These are phyloP conservation scores for Dryas alaskensis DNA, from an alignment of 306 rosid species.

Conservation along the genomic window DNA sequence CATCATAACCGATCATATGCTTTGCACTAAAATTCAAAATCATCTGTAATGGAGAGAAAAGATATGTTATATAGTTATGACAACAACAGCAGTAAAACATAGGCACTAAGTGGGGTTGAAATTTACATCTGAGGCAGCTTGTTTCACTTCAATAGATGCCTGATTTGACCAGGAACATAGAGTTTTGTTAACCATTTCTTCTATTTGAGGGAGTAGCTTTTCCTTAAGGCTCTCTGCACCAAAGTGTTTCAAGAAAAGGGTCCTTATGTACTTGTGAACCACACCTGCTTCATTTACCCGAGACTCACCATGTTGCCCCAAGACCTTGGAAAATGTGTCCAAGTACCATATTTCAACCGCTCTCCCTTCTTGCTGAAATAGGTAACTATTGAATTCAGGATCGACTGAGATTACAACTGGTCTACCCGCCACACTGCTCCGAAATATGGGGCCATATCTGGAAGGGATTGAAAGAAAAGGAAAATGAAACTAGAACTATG, in stretches of 20 bases:
- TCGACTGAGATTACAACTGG: conserved; percentile 33
- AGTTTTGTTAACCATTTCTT: conserved; percentile 18
- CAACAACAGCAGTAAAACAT: not conserved
- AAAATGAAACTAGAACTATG: too few species aligned
- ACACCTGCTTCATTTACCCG: conserved; percentile 6
- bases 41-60: conserved; percentile 24
- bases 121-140: conserved; percentile 28
- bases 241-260: conserved; percentile 34
- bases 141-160: conserved; percentile 36
- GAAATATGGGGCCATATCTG: conserved; percentile 44
- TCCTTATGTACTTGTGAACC: conserved; percentile 39
- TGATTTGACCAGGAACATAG: conserved; percentile 33
- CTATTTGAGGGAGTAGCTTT: conserved; percentile 31
- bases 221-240: conserved; percentile 35
- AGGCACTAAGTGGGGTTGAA: not conserved
- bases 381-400: conserved; percentile 29
- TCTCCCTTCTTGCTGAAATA: conserved; percentile 39
- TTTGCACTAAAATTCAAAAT: conserved; percentile 27
- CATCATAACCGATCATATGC: conserved; percentile 30
- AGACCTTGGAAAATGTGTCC: conserved; percentile 32
- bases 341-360: conserved; percentile 34
- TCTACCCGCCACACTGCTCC: conserved; percentile 31
- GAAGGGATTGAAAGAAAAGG: not conserved
- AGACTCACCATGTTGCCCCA: conserved; percentile 23
- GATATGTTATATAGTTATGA: too few species aligned